Evolutionary conservation across 129 eudicot genomes (phyloP).

Genomic region (Flaveria trinervia): DNA sequence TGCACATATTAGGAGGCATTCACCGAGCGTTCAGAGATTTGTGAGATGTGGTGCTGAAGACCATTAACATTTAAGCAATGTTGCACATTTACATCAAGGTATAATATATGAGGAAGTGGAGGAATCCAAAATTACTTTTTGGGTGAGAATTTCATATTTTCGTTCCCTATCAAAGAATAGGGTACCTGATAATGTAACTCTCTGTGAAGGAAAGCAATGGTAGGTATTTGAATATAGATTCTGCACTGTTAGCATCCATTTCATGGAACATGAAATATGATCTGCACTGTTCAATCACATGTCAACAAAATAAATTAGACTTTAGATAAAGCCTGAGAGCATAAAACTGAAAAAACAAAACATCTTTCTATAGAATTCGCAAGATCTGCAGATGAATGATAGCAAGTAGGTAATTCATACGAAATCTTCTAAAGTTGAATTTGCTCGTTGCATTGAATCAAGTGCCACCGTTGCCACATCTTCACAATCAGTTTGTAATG

Average conservation of each 20-base stretch:
- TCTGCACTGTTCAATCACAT: constrained; percentile 64
- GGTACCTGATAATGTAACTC: constrained; percentile 95
- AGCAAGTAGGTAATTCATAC: constrained; percentile 46
- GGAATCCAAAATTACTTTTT: not conserved
- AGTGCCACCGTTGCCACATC: constrained; percentile 58
- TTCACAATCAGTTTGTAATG: constrained; percentile 21
- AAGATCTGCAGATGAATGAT: constrained; percentile 1
- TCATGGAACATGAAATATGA: constrained; percentile 96
- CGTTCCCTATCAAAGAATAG: not conserved
- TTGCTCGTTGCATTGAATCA: constrained; percentile 83
- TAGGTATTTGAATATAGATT: constrained; percentile 65
- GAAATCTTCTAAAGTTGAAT: constrained; percentile 95
- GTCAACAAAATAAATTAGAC: not conserved
- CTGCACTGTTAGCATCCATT: constrained; percentile 72
- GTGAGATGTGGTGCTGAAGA: not conserved
- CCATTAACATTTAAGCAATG: constrained; percentile 1
- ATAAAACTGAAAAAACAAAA: not conserved
- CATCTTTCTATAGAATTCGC: not conserved
- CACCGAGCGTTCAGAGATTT: not conserved
- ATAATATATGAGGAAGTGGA: constrained; percentile 2
- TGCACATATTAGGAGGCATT: constrained; percentile 36
- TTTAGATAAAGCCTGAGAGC: constrained; percentile 14
- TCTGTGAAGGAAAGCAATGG: constrained; percentile 90
- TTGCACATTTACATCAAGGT: not conserved
- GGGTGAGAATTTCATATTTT: not conserved